Conservation (phyloP, 495 filamentous ascomycete species). For the Coniosporium apollinis region DNA sequence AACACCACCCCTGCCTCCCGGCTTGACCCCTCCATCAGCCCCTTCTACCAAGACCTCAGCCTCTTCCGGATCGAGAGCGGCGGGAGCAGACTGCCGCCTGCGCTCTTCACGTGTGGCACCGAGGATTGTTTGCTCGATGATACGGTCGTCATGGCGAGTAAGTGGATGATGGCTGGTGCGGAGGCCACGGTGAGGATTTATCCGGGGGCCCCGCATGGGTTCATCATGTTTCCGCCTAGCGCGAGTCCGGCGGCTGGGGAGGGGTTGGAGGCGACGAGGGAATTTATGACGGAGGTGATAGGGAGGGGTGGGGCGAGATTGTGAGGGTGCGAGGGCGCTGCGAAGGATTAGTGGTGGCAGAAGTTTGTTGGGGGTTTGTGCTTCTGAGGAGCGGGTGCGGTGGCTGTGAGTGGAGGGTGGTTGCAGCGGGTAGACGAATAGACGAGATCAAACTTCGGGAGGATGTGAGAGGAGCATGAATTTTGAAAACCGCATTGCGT, state of each 20-base stretch:
- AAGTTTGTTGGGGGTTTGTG: too few relatives aligned
- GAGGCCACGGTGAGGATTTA: conserved; percentile 33
- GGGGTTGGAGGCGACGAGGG: conserved; percentile 6
- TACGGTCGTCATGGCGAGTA: conserved; percentile 33
- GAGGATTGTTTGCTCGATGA: conserved; percentile 39
- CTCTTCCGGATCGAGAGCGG: conserved; percentile 16
- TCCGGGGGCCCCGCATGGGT: conserved; percentile 36
- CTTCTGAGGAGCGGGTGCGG: too few relatives aligned
- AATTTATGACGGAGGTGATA: conserved; percentile 13
- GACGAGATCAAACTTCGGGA: too few relatives aligned
- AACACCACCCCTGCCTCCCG: conserved; percentile 21
- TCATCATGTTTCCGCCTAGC: conserved; percentile 21
- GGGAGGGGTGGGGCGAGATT: too few relatives aligned
- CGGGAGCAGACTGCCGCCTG: conserved; percentile 24
- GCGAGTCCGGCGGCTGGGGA: conserved; percentile 14
- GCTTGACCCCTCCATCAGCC: conserved; percentile 24
- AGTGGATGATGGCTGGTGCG: conserved; percentile 34
- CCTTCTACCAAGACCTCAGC: conserved; percentile 30
- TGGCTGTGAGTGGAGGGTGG: too few relatives aligned
- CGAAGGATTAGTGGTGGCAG: too few relatives aligned
- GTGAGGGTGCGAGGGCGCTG: too few relatives aligned
- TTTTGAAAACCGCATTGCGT: too few relatives aligned
- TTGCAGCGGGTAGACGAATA: too few relatives aligned
- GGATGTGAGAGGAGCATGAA: too few relatives aligned
- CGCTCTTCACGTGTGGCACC: conserved; percentile 36